Evolutionary conservation across 2,329 filamentous ascomycete species (phyloP).

Genomic region (Fusarium ramigenum): DNA sequence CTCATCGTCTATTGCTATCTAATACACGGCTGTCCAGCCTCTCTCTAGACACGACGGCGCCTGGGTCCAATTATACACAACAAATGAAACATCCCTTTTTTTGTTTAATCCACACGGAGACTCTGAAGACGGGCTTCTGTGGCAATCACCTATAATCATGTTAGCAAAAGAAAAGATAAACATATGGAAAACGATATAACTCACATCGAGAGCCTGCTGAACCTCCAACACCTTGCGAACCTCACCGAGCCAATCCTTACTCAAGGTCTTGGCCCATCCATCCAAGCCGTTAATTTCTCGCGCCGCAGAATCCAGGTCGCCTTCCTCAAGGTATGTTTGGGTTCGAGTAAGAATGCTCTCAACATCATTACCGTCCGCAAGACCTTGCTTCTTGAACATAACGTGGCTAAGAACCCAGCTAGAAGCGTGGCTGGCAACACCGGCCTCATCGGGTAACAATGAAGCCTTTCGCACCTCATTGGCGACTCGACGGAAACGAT

Average conservation of each 20-base stretch:
- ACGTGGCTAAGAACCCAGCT: conserved; percentile 91
- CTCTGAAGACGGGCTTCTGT: conserved; percentile 91
- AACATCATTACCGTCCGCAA: conserved; percentile 86
- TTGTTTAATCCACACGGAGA: conserved; percentile 77
- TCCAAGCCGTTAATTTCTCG: conserved; percentile 93
- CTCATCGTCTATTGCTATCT: conserved; percentile 50
- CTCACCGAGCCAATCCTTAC: conserved; percentile 92
- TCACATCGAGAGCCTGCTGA: conserved; percentile 93
- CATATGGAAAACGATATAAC: conserved; percentile 46
- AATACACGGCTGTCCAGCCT: conserved; percentile 47
- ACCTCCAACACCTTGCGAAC: conserved; percentile 93
- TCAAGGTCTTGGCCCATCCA: conserved; percentile 95
- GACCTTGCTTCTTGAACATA: conserved; percentile 92
- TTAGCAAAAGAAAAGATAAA: conserved; percentile 25
- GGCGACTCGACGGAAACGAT: conserved; percentile 94
- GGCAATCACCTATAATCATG: conserved; percentile 74
- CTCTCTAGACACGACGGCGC: conserved; percentile 42
- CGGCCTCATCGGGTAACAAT: conserved; percentile 90
- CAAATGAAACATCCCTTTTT: conserved; percentile 44
- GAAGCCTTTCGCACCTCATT: conserved; percentile 93
- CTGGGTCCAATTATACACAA: conserved; percentile 49
- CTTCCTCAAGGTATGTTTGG: conserved; percentile 91
- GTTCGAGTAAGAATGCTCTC: conserved; percentile 92
- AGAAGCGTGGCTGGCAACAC: conserved; percentile 92
- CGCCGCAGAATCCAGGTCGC: conserved; percentile 88